These are phyloP conservation scores for Pythium folliculosum DNA, from an alignment of 352 stramenopile genomes.

Conservation along the genomic window DNA sequence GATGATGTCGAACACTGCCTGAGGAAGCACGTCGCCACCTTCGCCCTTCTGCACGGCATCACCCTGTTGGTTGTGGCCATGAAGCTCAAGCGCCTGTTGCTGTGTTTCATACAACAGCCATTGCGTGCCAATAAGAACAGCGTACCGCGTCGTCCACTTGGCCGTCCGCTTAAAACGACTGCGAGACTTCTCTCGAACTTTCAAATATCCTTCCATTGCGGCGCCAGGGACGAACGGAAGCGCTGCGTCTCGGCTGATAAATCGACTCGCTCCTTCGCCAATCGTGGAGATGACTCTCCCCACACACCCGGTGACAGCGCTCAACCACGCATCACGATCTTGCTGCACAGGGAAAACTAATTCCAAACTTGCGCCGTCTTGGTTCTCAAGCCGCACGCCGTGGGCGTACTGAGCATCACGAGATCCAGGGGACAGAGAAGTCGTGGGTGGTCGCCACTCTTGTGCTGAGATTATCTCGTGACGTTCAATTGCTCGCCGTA, in stretches of 20 bases:
- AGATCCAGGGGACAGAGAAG: neutral
- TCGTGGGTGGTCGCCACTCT: neutral
- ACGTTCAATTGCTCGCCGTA: conserved; percentile 40
- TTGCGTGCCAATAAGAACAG: conserved; percentile 66
- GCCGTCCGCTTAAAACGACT: conserved; percentile 1
- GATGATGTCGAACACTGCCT: conserved; percentile 61
- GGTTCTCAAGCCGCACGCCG: conserved; percentile 64
- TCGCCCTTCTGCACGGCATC: conserved; percentile 19
- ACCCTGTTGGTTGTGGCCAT: conserved; percentile 24
- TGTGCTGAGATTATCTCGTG: conserved; percentile 54
- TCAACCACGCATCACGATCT: conserved; percentile 42
- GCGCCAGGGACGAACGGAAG: conserved; percentile 63
- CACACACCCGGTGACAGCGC: neutral
- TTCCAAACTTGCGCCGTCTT: conserved; percentile 61
- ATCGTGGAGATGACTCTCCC: neutral
- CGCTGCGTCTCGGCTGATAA: conserved; percentile 40
- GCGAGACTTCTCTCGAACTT: conserved; percentile 34
- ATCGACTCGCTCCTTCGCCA: conserved; percentile 3
- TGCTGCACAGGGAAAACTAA: conserved; percentile 38
- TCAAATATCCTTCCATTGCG: conserved; percentile 73
- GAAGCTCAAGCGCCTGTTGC: conserved; percentile 42
- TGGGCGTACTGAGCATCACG: conserved; percentile 21
- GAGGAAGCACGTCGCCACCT: conserved; percentile 26
- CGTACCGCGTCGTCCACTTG: conserved; percentile 63
- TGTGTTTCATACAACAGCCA: conserved; percentile 76